phyloP scores from a whole-genome alignment of 331 rosid species.

The Stylosanthes scabra region DNA sequence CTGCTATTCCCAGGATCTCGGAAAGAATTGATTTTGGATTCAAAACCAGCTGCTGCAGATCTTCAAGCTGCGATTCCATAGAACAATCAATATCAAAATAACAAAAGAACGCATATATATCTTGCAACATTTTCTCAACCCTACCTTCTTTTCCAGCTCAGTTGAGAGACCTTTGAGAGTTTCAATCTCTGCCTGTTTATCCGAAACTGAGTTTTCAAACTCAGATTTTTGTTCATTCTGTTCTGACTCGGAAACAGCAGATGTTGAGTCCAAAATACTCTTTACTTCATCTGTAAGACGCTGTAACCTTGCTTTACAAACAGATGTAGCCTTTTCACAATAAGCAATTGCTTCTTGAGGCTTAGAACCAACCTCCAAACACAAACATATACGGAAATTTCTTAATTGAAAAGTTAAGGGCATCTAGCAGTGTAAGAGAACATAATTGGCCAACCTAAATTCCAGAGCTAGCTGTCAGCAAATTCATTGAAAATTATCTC shows the following conservation, averaged over 20 bases:
- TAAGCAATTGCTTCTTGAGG: conserved; percentile 83
- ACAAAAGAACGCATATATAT: background rate
- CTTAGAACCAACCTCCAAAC: conserved; percentile 79
- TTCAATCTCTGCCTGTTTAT: conserved; percentile 82
- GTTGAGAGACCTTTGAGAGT: conserved; percentile 76
- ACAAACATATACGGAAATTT: conserved; percentile 89
- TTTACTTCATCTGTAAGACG: conserved; percentile 72
- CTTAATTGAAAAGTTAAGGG: conserved; percentile 67
- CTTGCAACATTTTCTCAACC: background rate
- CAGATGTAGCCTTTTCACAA: conserved; percentile 81
- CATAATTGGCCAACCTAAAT: conserved; percentile 14
- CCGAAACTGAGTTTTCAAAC: conserved; percentile 48
- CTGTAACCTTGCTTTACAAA: conserved; percentile 72
- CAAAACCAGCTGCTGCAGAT: conserved; percentile 76
- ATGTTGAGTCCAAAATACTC: conserved; percentile 51
- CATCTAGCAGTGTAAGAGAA: conserved; percentile 15
- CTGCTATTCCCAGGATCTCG: conserved; percentile 73
- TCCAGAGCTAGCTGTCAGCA: conserved; percentile 16
- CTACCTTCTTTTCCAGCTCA: conserved; percentile 95
- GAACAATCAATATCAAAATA: conserved; percentile 25
- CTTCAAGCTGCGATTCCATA: conserved; percentile 83
- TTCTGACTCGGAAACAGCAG: conserved; percentile 54
- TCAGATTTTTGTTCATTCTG: conserved; percentile 44
- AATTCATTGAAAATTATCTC: conserved; percentile 22
- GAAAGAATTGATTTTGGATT: conserved; percentile 80